Conservation (phyloP, 2,329 filamentous ascomycete genomes). For the Zopfia rhizophila region DNA sequence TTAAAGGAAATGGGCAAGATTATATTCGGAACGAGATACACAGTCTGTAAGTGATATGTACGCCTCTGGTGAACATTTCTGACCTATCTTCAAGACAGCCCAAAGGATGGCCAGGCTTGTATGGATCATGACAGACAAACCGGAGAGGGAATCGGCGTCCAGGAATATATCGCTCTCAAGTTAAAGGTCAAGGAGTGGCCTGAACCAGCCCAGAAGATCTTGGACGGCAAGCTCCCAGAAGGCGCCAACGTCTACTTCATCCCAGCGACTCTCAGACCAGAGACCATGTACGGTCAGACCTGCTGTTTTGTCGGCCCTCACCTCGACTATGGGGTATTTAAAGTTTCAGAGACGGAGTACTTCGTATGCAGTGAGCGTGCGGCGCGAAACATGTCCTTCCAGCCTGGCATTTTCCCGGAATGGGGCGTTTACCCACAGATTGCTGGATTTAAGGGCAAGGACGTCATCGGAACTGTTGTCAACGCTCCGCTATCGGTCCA, state of each 20-base stretch:
- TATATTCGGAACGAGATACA: slow-evolving; percentile 92
- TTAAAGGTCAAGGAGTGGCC: slow-evolving; percentile 92
- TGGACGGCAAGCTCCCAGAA: slow-evolving; percentile 82
- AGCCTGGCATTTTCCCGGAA: slow-evolving; percentile 78
- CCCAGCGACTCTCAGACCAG: slow-evolving; percentile 89
- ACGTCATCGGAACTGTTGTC: slow-evolving; percentile 87
- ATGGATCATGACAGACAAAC: slow-evolving; percentile 87
- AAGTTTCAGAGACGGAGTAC: slow-evolving; percentile 74
- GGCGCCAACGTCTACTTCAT: slow-evolving; percentile 87
- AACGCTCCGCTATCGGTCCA: slow-evolving; percentile 86
- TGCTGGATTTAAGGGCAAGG: slow-evolving; percentile 78
- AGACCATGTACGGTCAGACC: slow-evolving; percentile 99
- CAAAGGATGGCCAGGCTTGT: slow-evolving; percentile 88
- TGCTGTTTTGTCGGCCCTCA: slow-evolving; percentile 95
- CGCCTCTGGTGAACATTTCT: too few species aligned
- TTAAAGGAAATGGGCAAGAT: slow-evolving; percentile 91
- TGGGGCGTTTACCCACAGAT: slow-evolving; percentile 81
- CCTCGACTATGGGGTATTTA: slow-evolving; percentile 89
- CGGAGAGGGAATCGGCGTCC: slow-evolving; percentile 83
- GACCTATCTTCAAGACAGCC: too few species aligned
- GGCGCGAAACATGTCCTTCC: slow-evolving; percentile 96
- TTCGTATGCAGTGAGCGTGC: slow-evolving; percentile 84
- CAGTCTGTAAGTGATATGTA: slow-evolving; percentile 63
- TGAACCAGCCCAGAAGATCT: slow-evolving; percentile 73
- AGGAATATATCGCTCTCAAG: slow-evolving; percentile 94